Base-by-base conservation (phyloP, 192 early-diverging fungal genomes). In the Mortierella alpina region DNA sequence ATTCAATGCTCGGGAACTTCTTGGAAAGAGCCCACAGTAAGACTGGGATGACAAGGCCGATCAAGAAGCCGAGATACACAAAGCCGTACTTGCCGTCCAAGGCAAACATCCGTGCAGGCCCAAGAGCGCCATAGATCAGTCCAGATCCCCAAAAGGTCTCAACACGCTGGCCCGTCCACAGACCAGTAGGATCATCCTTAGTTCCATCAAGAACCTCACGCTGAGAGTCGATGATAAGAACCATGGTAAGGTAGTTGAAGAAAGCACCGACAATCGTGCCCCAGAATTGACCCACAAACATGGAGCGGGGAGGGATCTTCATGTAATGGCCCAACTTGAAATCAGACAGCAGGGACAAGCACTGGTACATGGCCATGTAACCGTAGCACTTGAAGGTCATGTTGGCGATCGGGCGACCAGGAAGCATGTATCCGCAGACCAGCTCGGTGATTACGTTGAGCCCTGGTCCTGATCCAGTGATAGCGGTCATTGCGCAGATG, bases 281-380 rank as follows among this genome's bases (percentile, higher is more conserved):
- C 46, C 80, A 67, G 46, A 91, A 61, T 70, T 93, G 93, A 12
- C 83, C 75, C 10, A 86, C 58, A 69, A 94, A 92, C 83, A 95
- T 85, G 18, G 85, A 68, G 42, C 86, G 85, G 10, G 93, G 93
- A 12, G 91, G 87, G 18, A 94, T 89, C 73, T 94, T 92, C 83
- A 92, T 86, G 77, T 93, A 94, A 56, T 91, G 90, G 0, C 91
- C 91, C 8, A 95, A 83, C 70, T 96, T 96, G 55, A 96, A 82
- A 81, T 95, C 93, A 41, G 63, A 44, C 14, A 93, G 64, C 12
- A 96, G 88, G 18, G 83, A 77, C 11, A 96, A 73, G 56, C 91
- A 91, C 85, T 97, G 95, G 22, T 84, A 75, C 72, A 74, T 74
- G n/a, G 72, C 72, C 59, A 84, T 84, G 67, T 83, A 84, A n/a